These are phyloP conservation scores for Combretum micranthum DNA, from an alignment of 345 rosid genomes.

Conservation along the genomic window DNA sequence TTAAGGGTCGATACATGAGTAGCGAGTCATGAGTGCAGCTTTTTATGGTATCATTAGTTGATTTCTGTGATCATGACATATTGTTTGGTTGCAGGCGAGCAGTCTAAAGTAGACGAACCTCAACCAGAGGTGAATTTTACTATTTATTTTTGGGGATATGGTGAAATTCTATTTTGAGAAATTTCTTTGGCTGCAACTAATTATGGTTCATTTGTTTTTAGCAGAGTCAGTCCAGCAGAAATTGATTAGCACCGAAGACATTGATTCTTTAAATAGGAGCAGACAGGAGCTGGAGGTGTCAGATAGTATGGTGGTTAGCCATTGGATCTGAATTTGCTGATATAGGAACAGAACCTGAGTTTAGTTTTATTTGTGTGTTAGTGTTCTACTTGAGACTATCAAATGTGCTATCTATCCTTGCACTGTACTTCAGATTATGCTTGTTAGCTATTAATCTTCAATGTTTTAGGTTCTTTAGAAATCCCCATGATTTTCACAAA, in stretches of 20 bases:
- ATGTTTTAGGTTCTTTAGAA: too few species aligned
- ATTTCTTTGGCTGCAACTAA: too few species aligned
- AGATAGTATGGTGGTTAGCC: background rate
- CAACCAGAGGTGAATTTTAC: slow-evolving; percentile 38
- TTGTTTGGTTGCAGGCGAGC: slow-evolving; percentile 42
- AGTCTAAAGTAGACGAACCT: slow-evolving; percentile 43
- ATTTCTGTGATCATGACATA: background rate
- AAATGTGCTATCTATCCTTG: background rate
- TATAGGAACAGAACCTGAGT: background rate
- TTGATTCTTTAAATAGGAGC: background rate
- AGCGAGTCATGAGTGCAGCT: background rate
- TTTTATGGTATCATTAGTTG: background rate
- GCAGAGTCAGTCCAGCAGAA: slow-evolving; percentile 20
- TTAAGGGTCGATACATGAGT: too few species aligned
- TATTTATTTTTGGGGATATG: background rate
- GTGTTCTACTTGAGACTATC: background rate
- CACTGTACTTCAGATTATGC: too few species aligned
- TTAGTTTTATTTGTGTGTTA: background rate
- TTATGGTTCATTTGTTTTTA: background rate
- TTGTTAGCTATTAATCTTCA: too few species aligned
- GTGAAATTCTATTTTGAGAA: too few species aligned
- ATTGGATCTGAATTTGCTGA: background rate
- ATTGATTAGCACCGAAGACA: background rate
- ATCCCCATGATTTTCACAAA: too few species aligned
- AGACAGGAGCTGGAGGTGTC: background rate